Evolutionary conservation across 306 rosid genomes (phyloP).

Genomic region (Purshia tridentata): DNA sequence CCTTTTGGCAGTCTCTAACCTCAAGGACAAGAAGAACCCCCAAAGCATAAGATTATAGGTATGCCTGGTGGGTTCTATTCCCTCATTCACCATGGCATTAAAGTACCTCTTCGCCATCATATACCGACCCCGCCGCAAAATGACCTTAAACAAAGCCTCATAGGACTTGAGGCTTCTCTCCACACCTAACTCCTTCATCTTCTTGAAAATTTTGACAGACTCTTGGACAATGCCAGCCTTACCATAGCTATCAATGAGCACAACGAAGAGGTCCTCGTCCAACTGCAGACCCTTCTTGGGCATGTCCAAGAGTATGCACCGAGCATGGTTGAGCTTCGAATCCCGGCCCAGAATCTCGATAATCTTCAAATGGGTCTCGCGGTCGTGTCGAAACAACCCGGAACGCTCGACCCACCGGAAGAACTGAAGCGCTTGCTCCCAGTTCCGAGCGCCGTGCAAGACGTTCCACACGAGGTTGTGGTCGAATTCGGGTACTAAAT

Average conservation of each 20-base stretch:
- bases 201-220: constrained; percentile 72
- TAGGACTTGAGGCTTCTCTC: constrained; percentile 55
- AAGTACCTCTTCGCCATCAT: constrained; percentile 92
- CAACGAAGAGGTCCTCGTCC: constrained; percentile 70
- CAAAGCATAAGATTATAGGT: constrained; percentile 73
- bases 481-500: constrained; percentile 63
- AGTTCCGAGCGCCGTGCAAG: constrained; percentile 53
- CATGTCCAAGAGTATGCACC: constrained; percentile 67
- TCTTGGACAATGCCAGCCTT: constrained; percentile 86
- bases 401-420: constrained; percentile 89
- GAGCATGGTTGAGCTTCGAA: constrained; percentile 80
- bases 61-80: constrained; percentile 74
- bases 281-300: constrained; percentile 45
- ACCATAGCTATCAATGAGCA: constrained; percentile 72
- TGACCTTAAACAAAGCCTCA: constrained; percentile 74
- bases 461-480: constrained; percentile 69
- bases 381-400: constrained; percentile 60
- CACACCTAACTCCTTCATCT: constrained; percentile 71
- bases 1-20: constrained; percentile 78
- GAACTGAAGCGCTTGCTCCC: constrained; percentile 80
- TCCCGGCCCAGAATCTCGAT: constrained; percentile 68
- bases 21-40: constrained; percentile 84
- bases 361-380: constrained; percentile 72
- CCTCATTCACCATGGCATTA: constrained; percentile 76
- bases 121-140: constrained; percentile 67